Conservation (phyloP, 306 rosid species). For the Echinosophora koreensis region DNA sequence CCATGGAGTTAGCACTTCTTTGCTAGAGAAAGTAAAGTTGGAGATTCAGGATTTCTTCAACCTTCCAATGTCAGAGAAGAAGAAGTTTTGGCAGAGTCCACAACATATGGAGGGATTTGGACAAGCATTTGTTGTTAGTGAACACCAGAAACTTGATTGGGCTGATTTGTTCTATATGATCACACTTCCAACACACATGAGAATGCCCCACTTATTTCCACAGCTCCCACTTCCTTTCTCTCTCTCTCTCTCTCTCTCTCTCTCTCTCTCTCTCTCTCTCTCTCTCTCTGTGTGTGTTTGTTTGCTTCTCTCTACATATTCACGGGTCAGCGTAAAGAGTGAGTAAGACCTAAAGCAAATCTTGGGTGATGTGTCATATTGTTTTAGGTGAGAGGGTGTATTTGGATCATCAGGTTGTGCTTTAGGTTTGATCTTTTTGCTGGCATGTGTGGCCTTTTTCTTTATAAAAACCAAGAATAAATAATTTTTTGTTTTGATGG, state of each 20-base stretch:
- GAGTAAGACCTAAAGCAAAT: too few relatives aligned
- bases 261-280: too few relatives aligned
- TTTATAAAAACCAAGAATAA: too few relatives aligned
- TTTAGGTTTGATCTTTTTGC: too few relatives aligned
- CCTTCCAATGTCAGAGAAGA: conserved; percentile 66
- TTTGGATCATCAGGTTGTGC: too few relatives aligned
- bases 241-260: too few relatives aligned
- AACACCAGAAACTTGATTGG: conserved; percentile 63
- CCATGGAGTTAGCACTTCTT: conserved; percentile 58
- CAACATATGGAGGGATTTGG: conserved; percentile 72
- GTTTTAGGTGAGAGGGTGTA: too few relatives aligned
- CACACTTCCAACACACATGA: conserved; percentile 50
- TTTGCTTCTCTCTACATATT: not conserved
- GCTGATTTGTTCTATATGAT: conserved; percentile 55
- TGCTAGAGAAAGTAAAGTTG: conserved; percentile 55
- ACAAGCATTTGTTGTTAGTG: conserved; percentile 61
- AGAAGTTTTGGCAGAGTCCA: conserved; percentile 56
- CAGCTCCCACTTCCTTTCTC: conserved; percentile 57
- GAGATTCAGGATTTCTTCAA: conserved; percentile 57
- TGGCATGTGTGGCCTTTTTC: too few relatives aligned
- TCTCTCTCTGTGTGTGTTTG: too few relatives aligned
- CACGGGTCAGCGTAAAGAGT: too few relatives aligned
- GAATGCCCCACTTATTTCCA: conserved; percentile 65
- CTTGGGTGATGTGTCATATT: too few relatives aligned
- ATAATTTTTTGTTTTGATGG: too few relatives aligned